A percentile compares a stretch with the other conserved stretches of the same genome.
Evolutionary conservation across 225 moss, liverwort and hornwort genomes (phyloP).

Genomic region (Sphagnum contortum): DNA sequence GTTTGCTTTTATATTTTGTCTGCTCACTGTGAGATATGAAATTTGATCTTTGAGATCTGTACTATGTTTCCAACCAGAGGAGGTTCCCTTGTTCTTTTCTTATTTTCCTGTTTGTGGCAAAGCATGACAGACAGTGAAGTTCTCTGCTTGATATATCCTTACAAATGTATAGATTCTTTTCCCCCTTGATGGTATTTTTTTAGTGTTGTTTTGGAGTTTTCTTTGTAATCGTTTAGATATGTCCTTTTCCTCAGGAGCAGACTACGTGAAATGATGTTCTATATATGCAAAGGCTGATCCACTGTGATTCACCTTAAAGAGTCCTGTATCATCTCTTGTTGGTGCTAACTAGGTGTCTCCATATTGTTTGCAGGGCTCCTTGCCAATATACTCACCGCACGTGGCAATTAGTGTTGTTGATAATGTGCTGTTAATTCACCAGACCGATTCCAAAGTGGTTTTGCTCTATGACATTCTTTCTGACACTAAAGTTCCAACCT

Average conservation of each 20-base stretch:
- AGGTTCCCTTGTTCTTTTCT: conserved; percentile 9
- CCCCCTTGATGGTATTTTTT: too few species aligned
- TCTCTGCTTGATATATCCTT: too few species aligned
- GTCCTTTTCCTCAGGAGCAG: too few species aligned
- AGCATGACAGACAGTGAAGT: too few species aligned
- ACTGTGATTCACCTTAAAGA: too few species aligned
- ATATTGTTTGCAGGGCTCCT: conserved; percentile 62
- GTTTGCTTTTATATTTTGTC: conserved; percentile 55
- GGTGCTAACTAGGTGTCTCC: not conserved
- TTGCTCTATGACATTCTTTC: conserved; percentile 80
- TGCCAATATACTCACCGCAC: conserved; percentile 77
- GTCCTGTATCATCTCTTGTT: not conserved
- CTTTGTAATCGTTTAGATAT: too few species aligned
- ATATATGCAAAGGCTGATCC: too few species aligned
- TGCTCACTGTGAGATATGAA: conserved; percentile 65
- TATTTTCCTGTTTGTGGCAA: conserved; percentile 4
- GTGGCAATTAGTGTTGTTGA: conserved; percentile 90
- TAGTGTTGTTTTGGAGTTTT: too few species aligned
- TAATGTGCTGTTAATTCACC: conserved; percentile 88
- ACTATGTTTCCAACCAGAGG: conserved; percentile 35
- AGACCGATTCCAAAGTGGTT: conserved; percentile 90
- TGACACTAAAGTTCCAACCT: conserved; percentile 69
- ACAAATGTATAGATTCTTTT: too few species aligned
- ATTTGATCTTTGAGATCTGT: conserved; percentile 73
- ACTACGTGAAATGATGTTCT: too few species aligned